Base-by-base conservation (phyloP, 805 yeast genomes). In the Ogataea parapolymorpha region DNA sequence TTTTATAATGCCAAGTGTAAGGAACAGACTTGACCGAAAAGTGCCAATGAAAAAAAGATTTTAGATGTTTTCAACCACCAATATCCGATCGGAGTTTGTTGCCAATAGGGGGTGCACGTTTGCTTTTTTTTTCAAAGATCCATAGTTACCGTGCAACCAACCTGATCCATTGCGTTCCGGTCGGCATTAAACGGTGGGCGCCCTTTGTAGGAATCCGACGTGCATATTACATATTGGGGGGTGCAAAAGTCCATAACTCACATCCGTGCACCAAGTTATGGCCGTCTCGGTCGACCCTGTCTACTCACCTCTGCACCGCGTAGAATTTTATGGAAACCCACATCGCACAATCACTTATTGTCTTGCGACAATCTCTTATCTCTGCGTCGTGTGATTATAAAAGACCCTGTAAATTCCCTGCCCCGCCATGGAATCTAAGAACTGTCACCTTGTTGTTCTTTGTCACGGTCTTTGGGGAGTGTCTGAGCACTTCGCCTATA, bases 401-500 rank as follows among this genome's bases (percentile, higher is more conserved):
- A 39, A 33, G 31, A 23, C 14, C 12, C 11, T 14, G 12, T 12
- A 12, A 6, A 9, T 14, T 32, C 32, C 32, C 32, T 22, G 30
- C 20, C 10, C 9, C 26, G 30, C 35, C 39, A 41, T 45, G 49
- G 50, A 34, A 26, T 35, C 45, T 23, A 51, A 46, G 47, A 50
- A 50, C 23, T 66, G 67, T 52, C 89, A 82, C 58, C 67, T 82
- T 25, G 74, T 82, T 8, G 74, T 82, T 11, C 66, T 83, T 30
- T 82, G 82, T 28, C 58, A 42, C 47, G 76, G 85, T 0, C 68
- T 86, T 32, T 87, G 95, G 95, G 95, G 96, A 2, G 77, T 77
- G 39, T 68, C 78, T 2, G 62, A 74, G 26, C 95, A 87, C 54
- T 76, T 86, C 58, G 74, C 70, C 42, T 81, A 85, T 53, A 63